Base-by-base conservation (phyloP, 2,329 filamentous ascomycete species). In the Penicillium oxalicum region DNA sequence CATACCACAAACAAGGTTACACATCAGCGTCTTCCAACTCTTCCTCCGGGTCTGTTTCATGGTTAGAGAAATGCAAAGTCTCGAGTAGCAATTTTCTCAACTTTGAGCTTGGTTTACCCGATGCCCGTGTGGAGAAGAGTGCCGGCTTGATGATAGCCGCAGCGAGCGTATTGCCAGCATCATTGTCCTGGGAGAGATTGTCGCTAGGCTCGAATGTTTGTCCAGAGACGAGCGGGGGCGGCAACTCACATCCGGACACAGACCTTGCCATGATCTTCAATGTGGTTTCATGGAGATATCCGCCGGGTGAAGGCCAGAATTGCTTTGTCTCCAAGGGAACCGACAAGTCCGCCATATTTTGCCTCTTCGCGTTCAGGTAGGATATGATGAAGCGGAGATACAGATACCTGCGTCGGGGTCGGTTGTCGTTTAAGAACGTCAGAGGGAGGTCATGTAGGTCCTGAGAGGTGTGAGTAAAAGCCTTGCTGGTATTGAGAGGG, bases 311-410 rank as follows among this genome's bases (percentile, higher is more conserved):
- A n/a, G 46, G 43, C 49, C 49, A 54, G 40, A 51, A 54, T 45
- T 39, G 38, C 40, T 29, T 45, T 40, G 42, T 26, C 39, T 49
- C 48, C 12, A 51, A 45, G 36, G 44, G 40, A 13, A 28, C 32
- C 26, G 40, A 40, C 27, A 33, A 29, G 40, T 48, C 28, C 4
- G 9, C 9, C 12, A 45, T 28, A n/a, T 13, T 3, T 18, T 33
- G 38, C 33, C 46, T 49, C 36, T 38, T 38, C 6, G 45, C 42
- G 29, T 40, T 6, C 40, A 51, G 38, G 36, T 58, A 59, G 3
- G 55, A 55, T 36, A 58, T 47, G 2, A 61, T 27, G 42, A 55
- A 61, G 8, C 55, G 39, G 36, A 58, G 58, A 43, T 58, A 61
- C 6, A 61, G 50, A 36, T 55, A 60, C 33, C 55, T 45, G 9